These are phyloP conservation scores for Maudiozyma pseudohumilis DNA, from an alignment of 805 yeast species.

Conservation along the genomic window DNA sequence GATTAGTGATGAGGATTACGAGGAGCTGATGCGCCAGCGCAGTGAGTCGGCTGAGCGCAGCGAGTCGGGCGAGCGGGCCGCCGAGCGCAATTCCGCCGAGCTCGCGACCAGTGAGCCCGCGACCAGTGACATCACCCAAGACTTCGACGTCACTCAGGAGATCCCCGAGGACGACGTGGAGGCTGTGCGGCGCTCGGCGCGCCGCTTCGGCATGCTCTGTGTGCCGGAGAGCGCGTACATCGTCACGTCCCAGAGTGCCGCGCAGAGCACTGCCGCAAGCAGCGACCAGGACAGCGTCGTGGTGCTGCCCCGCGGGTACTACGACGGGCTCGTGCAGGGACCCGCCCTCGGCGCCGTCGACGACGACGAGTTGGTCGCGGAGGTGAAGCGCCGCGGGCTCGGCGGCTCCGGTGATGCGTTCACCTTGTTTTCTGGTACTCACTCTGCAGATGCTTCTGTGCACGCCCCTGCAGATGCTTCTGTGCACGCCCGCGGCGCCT, in stretches of 20 bases:
- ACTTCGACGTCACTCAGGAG: constrained; percentile 8
- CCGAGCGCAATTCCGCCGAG: too few relatives aligned
- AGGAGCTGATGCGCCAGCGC: too few relatives aligned
- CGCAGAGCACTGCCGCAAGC: constrained; percentile 34
- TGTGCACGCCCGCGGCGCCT: background rate
- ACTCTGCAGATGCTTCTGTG: background rate
- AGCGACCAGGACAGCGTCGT: constrained; percentile 50
- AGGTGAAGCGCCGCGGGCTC: constrained; percentile 43
- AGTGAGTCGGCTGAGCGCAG: too few relatives aligned
- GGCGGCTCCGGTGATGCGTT: background rate
- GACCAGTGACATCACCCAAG: constrained; percentile 1
- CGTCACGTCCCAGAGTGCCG: constrained; percentile 45
- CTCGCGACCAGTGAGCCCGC: too few relatives aligned
- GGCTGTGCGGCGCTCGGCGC: constrained; percentile 34
- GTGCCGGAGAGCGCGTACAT: constrained; percentile 52
- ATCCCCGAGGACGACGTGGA: constrained; percentile 9
- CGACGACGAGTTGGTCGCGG: constrained; percentile 36
- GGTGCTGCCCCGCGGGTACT: constrained; percentile 55
- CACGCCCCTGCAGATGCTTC: too few relatives aligned
- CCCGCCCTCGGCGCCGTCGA: constrained; percentile 38
- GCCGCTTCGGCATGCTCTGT: constrained; percentile 38
- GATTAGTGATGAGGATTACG: constrained; percentile 10
- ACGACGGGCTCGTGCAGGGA: constrained; percentile 43
- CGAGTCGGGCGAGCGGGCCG: too few relatives aligned
- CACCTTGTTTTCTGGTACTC: background rate